Conservation (phyloP, 768 basidiomycete species). For the Macrolepiota albuminosa region DNA sequence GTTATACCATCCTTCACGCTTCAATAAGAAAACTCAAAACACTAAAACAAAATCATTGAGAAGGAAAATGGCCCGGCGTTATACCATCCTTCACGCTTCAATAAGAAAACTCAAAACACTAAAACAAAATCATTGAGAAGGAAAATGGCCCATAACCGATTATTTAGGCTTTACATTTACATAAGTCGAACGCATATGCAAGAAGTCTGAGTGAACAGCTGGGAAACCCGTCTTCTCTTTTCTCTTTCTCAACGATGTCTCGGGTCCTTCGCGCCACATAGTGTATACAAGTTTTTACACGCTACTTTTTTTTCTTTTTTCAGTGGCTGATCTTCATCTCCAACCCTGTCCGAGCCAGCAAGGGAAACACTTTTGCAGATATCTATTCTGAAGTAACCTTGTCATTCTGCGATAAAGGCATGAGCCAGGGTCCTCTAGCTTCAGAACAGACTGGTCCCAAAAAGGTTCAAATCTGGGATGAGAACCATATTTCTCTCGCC, state of each 20-base stretch:
- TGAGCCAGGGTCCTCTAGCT: neutral
- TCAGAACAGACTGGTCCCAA: neutral
- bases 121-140: no score
- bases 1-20: neutral
- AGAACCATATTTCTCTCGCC: neutral
- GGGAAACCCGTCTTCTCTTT: neutral
- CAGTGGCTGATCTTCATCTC: neutral
- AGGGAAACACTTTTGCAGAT: neutral
- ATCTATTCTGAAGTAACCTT: neutral
- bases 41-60: no score
- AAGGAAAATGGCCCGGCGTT: neutral
- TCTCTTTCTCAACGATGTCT: neutral
- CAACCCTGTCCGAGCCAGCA: neutral
- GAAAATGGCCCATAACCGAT: no score
- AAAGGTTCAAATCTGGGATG: neutral
- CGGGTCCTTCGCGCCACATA: neutral
- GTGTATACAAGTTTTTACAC: neutral
- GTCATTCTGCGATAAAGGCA: neutral
- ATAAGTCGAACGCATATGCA: neutral
- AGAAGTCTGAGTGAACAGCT: neutral
- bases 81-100: neutral
- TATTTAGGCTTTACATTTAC: neutral
- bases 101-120: no score
- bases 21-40: no score
- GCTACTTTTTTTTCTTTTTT: neutral